Percentiles rank a stretch among this genome's conserved stretches.
These are phyloP conservation scores for Vaccinium darrowii DNA, from an alignment of 148 eudicot species.

Conservation along the genomic window DNA sequence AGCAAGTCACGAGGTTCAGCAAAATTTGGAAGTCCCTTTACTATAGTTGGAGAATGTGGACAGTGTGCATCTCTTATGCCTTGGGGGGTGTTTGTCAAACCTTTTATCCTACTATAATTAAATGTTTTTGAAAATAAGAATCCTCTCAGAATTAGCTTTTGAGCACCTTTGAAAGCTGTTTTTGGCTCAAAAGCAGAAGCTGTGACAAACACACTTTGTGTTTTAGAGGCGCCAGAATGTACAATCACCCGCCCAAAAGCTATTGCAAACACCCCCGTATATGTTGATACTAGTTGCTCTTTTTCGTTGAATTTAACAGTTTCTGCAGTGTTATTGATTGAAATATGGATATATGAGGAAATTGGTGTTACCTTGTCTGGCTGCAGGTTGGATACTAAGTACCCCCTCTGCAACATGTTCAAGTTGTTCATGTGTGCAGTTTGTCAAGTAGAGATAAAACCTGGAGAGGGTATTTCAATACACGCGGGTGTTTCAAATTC, in stretches of 20 bases:
- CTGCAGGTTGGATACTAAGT: conserved; percentile 83
- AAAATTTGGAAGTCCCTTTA: background rate
- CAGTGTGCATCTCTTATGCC: background rate
- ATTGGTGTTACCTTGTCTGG: conserved; percentile 4
- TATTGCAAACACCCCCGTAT: background rate
- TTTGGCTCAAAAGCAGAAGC: background rate
- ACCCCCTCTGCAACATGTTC: conserved; percentile 94
- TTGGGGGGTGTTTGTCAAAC: background rate
- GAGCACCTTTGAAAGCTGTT: background rate
- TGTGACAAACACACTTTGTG: background rate
- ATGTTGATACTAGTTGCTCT: background rate
- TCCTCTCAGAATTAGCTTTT: background rate
- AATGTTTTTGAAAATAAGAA: background rate
- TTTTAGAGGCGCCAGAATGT: background rate
- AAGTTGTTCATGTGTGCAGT: conserved; percentile 95
- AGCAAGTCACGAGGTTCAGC: background rate
- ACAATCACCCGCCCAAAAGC: background rate
- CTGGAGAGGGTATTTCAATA: conserved; percentile 91
- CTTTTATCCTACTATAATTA: background rate
- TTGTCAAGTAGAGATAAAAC: conserved; percentile 91
- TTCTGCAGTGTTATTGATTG: background rate
- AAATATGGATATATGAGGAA: background rate
- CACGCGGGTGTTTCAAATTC: conserved; percentile 50
- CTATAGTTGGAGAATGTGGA: background rate
- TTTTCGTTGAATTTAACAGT: background rate